Conservation (phyloP, 1,284 basidiomycete genomes). For the Fomitopsis schrenkii region DNA sequence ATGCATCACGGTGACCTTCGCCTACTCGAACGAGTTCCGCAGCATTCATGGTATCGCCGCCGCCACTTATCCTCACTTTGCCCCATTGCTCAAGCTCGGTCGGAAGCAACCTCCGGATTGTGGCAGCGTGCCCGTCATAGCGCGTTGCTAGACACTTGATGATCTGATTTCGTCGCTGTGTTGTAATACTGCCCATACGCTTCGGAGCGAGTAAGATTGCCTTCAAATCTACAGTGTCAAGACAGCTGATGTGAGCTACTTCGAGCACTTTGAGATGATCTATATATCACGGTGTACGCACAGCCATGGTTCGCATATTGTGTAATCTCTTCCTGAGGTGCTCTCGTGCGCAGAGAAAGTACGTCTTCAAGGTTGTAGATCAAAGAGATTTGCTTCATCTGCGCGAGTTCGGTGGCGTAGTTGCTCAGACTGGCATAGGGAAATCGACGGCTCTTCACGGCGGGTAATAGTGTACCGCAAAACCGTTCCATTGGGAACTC, state of each 20-base stretch:
- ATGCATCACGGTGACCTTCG: too few species aligned
- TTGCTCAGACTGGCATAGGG: conserved; percentile 25
- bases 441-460: conserved; percentile 18
- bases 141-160: too few species aligned
- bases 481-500: conserved; percentile 35
- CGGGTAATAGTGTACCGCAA: conserved; percentile 27
- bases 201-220: background rate
- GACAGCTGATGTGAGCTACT: too few species aligned
- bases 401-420: conserved; percentile 13
- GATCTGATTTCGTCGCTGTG: background rate
- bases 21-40: too few species aligned
- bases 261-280: too few species aligned
- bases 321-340: background rate
- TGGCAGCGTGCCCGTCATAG: too few species aligned
- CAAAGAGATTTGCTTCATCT: conserved; percentile 8
- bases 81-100: too few species aligned
- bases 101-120: too few species aligned
- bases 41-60: too few species aligned
- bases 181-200: background rate
- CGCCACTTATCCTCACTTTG: too few species aligned
- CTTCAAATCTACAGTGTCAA: too few species aligned
- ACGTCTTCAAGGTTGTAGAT: background rate
- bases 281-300: background rate
- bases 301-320: background rate
- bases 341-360: background rate